These are phyloP conservation scores for Phytopythium kandeliae DNA, from an alignment of 352 stramenopile genomes.

Conservation along the genomic window DNA sequence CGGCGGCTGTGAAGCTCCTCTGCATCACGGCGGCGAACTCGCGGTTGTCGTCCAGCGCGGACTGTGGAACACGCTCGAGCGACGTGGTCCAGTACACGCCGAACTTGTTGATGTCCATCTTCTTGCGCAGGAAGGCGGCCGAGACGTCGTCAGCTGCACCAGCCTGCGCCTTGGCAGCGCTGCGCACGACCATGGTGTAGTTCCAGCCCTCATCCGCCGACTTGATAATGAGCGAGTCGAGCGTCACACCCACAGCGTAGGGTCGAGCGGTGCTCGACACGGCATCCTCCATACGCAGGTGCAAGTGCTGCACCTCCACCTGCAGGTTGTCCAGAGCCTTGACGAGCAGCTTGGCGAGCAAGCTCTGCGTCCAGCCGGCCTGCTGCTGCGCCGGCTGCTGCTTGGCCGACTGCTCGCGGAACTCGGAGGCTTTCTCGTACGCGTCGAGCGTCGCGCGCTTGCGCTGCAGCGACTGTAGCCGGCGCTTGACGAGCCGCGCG, in stretches of 20 bases:
- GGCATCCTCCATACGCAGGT: constrained; percentile 64
- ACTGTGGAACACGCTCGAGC: constrained; percentile 33
- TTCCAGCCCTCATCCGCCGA: constrained; percentile 77
- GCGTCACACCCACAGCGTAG: constrained; percentile 65
- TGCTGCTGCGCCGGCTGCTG: constrained; percentile 9
- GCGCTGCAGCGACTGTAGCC: constrained; percentile 54
- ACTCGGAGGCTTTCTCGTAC: constrained; percentile 67
- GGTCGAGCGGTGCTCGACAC: constrained; percentile 36
- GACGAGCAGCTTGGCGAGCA: constrained; percentile 72
- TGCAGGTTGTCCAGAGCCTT: constrained; percentile 86
- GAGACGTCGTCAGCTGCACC: not conserved
- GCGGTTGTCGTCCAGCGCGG: constrained; percentile 39
- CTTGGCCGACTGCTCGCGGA: constrained; percentile 28
- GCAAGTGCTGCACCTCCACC: constrained; percentile 69
- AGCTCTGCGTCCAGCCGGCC: constrained; percentile 59
- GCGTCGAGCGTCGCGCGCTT: constrained; percentile 77
- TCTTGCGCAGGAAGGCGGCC: constrained; percentile 60
- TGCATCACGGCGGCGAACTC: constrained; percentile 72
- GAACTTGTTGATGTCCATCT: constrained; percentile 79
- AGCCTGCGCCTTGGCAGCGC: constrained; percentile 6
- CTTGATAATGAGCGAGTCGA: constrained; percentile 79
- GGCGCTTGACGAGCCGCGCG: constrained; percentile 22
- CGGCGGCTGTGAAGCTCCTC: constrained; percentile 39
- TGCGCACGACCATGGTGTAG: constrained; percentile 74
- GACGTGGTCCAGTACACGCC: constrained; percentile 75